Evolutionary conservation across 768 basidiomycete genomes (phyloP), one percentile per base, ranked within the genome.

Genomic region (Cystobasidium onofrii): DNA sequence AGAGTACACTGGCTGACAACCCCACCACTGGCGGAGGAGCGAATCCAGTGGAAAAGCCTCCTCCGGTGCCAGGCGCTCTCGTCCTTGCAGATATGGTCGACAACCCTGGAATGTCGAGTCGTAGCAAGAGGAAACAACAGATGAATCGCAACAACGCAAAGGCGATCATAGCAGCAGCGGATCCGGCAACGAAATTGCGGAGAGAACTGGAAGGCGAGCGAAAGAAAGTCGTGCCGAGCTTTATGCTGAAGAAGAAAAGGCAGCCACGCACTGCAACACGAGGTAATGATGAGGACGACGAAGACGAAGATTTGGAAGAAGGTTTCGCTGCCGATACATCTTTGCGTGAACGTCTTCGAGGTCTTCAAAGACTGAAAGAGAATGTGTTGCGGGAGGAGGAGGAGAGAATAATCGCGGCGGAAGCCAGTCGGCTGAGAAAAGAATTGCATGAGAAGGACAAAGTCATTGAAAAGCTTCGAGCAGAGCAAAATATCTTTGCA

Each of bases 381-480:
- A 13, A 36, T 10, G 27, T 64, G 1, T 17, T 25, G 13, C 41
- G 29, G 2, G 39, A 63, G 6, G 46, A 34, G 18, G 77, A 79
- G 75, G 7, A 50, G 2, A 57, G 36, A 12, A 52, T 79, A 1
- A 60, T 76, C 36, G 65, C 67, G 0, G 13, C n/a, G 1, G 78
- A 79, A 69, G 27, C n/a, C 2, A 36, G 13, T 1, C 31, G 77
- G 0, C 27, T 78, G 27, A 13, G 18, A 1, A 61, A 67, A 46
- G 31, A 43, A n/a, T 31, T 78, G 39, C 55, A 1, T 2, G 13
- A 60, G 7, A 74, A 76, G n/a, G 75, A 76, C 31, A 75, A 71
- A 52, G 46, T 77, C 25, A 55, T 44, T 18, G 77, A 77, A 31
- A 67, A 75, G 0, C 62, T 77, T 12, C 44, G 73, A 1, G 13